Base-by-base conservation (phyloP, 2,329 filamentous ascomycete species). In the Sporothrix mexicana region DNA sequence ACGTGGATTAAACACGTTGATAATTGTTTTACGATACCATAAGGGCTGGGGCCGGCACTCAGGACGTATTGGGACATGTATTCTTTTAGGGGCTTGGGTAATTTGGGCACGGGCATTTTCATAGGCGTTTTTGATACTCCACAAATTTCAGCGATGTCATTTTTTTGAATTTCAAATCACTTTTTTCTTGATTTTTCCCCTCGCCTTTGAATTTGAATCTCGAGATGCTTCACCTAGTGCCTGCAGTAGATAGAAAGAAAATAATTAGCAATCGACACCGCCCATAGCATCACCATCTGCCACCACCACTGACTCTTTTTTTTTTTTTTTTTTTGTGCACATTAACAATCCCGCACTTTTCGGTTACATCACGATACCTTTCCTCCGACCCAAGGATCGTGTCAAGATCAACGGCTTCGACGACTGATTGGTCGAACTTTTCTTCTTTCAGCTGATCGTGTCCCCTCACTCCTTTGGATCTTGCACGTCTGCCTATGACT, bases 121-220 rank as follows among this genome's bases (percentile, higher is more conserved):
- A 47, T 66, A 25, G 61, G 61, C 61, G 41, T 66, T 66, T 45
- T 36, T 59, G 55, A 59, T 36, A 43, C 59, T 61, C 36, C 43
- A 43, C 36, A 59, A 20, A 41, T 12, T 43, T 25, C 17, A 25
- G 61, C 41, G 36, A 20, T 20, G 23, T 8, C 8, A 59, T 13
- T 8, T 41, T 62, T 45, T 7, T 45, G 36, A 62, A 62, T 20
- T 47, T 13, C 20, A 66, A 36, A 7, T 25, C n/a, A 6, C 13
- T 23, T 47, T 64, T 15, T 64, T 66, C 41, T 47, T 45, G 10
- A 23, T 17, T n/a, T 3, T 13, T 17, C 15, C 20, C 9, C 20
- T 20, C 23, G 51, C 51, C n/a, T 53, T 3, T 53, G 51, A 17
- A 23, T 47, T 36, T 36, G 30, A 20, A 66, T 4, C 2, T 17